Base-by-base conservation (phyloP, 2,329 filamentous ascomycete species). In the Neonectria sp. region DNA sequence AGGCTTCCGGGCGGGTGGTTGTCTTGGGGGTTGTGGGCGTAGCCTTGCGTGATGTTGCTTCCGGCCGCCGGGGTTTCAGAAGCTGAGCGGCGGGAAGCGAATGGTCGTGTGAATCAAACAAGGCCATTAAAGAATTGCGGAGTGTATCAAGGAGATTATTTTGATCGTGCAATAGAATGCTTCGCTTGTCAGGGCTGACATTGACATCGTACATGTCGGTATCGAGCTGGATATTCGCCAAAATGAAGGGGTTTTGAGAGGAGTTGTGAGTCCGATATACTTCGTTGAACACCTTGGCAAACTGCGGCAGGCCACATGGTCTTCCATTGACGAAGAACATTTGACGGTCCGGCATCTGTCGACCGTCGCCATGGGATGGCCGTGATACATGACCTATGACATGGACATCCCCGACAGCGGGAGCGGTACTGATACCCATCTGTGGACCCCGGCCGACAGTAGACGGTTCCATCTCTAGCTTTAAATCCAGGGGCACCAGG, bases 251-350 rank as follows among this genome's bases (percentile, higher is more conserved):
- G 25, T 94, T 97, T 78, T 99, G 96, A 0, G 94, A 92, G 31
- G 93, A 87, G 81, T 98, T 99, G 82, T 96, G 98, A 0, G 92
- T 91, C 73, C 92, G 97, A 85, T 99, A 99, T 5, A 98, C 95
- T 79, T 99, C 96, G 77, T 98, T 98, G 82, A 99, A 95, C 3
- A 95, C 93, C 80, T 97, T 98, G 11, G 94, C 90, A 71, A 99
- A 94, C 77, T 99, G 96, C 2, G 96, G 96, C 45, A 99, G 84
- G 17, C 89, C 91, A 79, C 96, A 99, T 2, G 96, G 96, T 27
- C 96, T 89, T 17, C 93, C 93, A 76, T 99, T 99, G 72, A 99
- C 95, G 76, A 97, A 99, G 79, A 98, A 98, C 95, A 99, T 97
- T 80, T 99, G 97, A 51, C 95, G 90, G 81, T 99, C 96, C 2